These are phyloP conservation scores for Fusarium sp. DNA, from an alignment of 2,329 filamentous ascomycete genomes.

Conservation along the genomic window DNA sequence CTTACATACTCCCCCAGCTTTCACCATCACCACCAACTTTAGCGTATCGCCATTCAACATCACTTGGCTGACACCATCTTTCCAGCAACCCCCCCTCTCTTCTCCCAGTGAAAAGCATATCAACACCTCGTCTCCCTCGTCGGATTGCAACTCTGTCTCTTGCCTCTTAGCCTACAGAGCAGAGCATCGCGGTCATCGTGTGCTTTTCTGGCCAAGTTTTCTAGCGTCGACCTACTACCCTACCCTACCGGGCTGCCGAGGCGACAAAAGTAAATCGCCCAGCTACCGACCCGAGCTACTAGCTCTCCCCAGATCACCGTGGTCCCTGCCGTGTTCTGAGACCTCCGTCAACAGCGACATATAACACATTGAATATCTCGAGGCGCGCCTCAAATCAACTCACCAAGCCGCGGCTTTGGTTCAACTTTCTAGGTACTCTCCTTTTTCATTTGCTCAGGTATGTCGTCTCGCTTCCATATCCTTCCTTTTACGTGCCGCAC, in stretches of 20 bases:
- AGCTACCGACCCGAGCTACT: slow-evolving; percentile 35
- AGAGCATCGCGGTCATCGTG: slow-evolving; percentile 20
- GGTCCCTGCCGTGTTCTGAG: slow-evolving; percentile 23
- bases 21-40: slow-evolving; percentile 23
- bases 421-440: neutral
- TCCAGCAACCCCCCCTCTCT: slow-evolving; percentile 11
- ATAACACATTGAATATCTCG: slow-evolving; percentile 17
- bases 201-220: slow-evolving; percentile 29
- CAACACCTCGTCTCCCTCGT: slow-evolving; percentile 30
- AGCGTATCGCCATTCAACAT: slow-evolving; percentile 20
- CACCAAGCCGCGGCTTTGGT: slow-evolving; percentile 13
- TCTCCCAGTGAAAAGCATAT: slow-evolving; percentile 38
- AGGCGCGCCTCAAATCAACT: slow-evolving; percentile 4
- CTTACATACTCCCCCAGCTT: slow-evolving; percentile 6
- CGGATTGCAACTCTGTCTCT: slow-evolving; percentile 3
- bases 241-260: slow-evolving; percentile 32
- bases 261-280: slow-evolving; percentile 35
- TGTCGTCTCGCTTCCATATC: neutral
- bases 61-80: slow-evolving; percentile 39
- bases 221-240: slow-evolving; percentile 31
- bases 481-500: neutral
- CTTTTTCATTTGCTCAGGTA: slow-evolving; percentile 15
- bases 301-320: slow-evolving; percentile 43
- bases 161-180: slow-evolving; percentile 1
- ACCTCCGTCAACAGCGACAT: slow-evolving; percentile 21